phyloP scores from a whole-genome alignment of 225 moss, liverwort and hornwort species.

The Bryoerythrophyllum caledonicum region DNA sequence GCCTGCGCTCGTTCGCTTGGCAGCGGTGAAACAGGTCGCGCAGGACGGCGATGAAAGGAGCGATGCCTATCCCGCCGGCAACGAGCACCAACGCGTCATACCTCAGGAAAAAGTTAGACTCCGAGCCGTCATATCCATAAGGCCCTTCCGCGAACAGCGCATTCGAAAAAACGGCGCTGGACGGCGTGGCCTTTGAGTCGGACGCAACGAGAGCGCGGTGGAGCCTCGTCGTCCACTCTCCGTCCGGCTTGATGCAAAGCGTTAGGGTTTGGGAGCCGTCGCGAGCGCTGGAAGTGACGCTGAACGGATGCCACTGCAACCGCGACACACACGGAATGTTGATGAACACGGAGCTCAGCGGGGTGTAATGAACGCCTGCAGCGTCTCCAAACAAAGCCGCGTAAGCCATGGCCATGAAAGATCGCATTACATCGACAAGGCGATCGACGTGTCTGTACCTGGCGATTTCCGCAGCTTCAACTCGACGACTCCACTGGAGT shows the following conservation, averaged over 20 bases:
- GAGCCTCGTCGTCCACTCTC: slow-evolving; percentile 36
- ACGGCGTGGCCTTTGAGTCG: slow-evolving; percentile 9
- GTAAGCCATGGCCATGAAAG: not conserved
- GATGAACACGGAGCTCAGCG: slow-evolving; percentile 52
- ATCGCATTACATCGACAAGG: too few relatives aligned
- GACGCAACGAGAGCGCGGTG: slow-evolving; percentile 23
- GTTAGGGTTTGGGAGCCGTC: slow-evolving; percentile 43
- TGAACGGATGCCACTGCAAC: slow-evolving; percentile 70
- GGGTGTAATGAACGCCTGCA: slow-evolving; percentile 41
- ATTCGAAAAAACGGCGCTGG: slow-evolving; percentile 50
- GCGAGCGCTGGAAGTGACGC: slow-evolving; percentile 62
- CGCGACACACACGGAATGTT: slow-evolving; percentile 51
- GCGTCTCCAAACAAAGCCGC: not conserved
- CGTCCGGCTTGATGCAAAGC: slow-evolving; percentile 62
- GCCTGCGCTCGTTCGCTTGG: slow-evolving; percentile 29
- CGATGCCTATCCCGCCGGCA: slow-evolving; percentile 65
- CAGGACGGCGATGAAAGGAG: slow-evolving; percentile 60
- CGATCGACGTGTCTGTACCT: not conserved
- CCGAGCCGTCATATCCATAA: slow-evolving; percentile 43
- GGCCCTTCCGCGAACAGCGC: slow-evolving; percentile 59
- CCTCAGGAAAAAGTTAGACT: slow-evolving; percentile 23
- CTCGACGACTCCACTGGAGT: slow-evolving; percentile 58
- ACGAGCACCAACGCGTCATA: slow-evolving; percentile 56
- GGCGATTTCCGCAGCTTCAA: slow-evolving; percentile 50
- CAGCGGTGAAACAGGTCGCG: slow-evolving; percentile 53